phyloP scores from a whole-genome alignment of 2,329 filamentous ascomycete genomes.

The Lithohypha guttulata region DNA sequence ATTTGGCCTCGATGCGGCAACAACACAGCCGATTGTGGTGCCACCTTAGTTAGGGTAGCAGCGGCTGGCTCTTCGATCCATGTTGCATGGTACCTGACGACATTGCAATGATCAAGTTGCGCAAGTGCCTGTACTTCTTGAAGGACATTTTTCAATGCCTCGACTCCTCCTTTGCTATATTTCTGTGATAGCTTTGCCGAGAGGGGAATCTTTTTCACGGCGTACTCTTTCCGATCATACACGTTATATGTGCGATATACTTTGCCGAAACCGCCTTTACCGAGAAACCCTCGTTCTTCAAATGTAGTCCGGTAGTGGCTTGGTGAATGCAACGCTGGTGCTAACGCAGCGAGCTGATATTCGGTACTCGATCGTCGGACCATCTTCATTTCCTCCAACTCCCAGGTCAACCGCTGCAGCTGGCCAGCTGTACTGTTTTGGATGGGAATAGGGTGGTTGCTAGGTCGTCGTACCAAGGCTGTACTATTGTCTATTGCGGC shows the following conservation, averaged over 20 bases:
- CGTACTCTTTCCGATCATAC: conserved; percentile 52
- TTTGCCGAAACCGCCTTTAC: conserved; percentile 54
- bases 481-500: conserved; percentile 11
- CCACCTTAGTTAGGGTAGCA: background rate
- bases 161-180: conserved; percentile 41
- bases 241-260: conserved; percentile 53
- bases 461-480: conserved; percentile 1
- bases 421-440: background rate
- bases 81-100: conserved; percentile 55
- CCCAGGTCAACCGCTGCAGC: conserved; percentile 3
- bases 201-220: conserved; percentile 55
- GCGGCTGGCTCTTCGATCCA: conserved; percentile 46
- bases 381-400: conserved; percentile 16
- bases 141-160: conserved; percentile 47
- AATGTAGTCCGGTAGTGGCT: conserved; percentile 42
- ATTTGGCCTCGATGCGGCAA: conserved; percentile 2
- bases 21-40: background rate
- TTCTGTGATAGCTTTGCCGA: conserved; percentile 41
- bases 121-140: conserved; percentile 53
- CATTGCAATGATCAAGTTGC: conserved; percentile 52
- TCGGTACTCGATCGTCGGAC: conserved; percentile 19
- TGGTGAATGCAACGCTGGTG: conserved; percentile 23
- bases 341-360: conserved; percentile 10
- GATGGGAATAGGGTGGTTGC: conserved; percentile 2
- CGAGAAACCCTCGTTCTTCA: conserved; percentile 44